A percentile compares a stretch with the other conserved stretches of the same genome.
Conservation (phyloP, 768 basidiomycete genomes). For the Xanthoconium stramineum region DNA sequence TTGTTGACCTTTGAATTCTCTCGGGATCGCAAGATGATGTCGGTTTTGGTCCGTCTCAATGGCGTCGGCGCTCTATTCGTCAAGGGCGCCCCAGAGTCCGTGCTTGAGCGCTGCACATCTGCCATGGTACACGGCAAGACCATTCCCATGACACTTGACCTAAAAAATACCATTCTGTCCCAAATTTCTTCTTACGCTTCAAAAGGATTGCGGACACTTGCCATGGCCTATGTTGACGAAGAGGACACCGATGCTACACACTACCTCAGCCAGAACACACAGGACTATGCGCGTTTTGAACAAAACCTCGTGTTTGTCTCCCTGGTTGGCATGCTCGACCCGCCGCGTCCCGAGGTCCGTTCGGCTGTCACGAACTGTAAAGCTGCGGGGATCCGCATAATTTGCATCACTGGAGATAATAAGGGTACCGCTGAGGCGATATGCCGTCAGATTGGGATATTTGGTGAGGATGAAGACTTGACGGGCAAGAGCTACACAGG, state of each 20-base stretch:
- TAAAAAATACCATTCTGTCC: conserved; percentile 60
- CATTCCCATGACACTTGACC: conserved; percentile 59
- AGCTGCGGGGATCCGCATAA: conserved; percentile 90
- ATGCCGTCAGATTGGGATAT: conserved; percentile 94
- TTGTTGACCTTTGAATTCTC: conserved; percentile 97
- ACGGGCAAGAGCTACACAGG: conserved; percentile 97
- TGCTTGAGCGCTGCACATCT: conserved; percentile 83
- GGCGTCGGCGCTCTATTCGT: conserved; percentile 78
- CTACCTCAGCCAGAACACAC: conserved; percentile 75
- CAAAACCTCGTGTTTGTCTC: conserved; percentile 91
- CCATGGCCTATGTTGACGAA: conserved; percentile 81
- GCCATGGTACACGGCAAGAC: conserved; percentile 62
- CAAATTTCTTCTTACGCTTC: conserved; percentile 72
- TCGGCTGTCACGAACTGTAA: conserved; percentile 85
- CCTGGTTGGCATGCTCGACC: conserved; percentile 96
- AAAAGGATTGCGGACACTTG: conserved; percentile 85
- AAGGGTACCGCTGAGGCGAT: conserved; percentile 98
- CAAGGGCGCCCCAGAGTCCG: conserved; percentile 95
- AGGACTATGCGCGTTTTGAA: conserved; percentile 89
- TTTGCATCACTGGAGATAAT: conserved; percentile 98
- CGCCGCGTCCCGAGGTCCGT: conserved; percentile 91
- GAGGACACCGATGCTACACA: conserved; percentile 73
- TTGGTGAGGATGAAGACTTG: conserved; percentile 80
- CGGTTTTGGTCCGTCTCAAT: conserved; percentile 77
- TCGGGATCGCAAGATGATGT: conserved; percentile 99